Percentiles rank a stretch among this genome's conserved stretches.
These are phyloP conservation scores for Pleurotus djamor DNA, from an alignment of 768 basidiomycete genomes.

Conservation along the genomic window DNA sequence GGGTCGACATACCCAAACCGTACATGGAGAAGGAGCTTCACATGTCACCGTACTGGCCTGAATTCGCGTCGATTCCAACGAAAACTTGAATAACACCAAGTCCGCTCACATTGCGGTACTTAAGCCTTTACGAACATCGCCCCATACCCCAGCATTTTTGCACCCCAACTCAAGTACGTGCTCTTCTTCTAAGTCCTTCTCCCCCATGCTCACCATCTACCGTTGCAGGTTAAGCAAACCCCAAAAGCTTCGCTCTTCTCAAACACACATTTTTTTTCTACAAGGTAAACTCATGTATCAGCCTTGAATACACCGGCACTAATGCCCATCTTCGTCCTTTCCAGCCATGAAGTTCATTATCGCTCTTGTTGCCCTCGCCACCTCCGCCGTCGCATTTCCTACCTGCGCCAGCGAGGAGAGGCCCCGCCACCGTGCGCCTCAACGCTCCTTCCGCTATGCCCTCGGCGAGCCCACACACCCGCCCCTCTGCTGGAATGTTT, in stretches of 20 bases:
- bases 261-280: background rate
- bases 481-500: slow-evolving; percentile 2
- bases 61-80: background rate
- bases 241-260: background rate
- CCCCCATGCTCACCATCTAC: background rate
- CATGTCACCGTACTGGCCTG: too few relatives aligned
- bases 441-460: too few relatives aligned
- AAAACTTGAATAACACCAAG: background rate
- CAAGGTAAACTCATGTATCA: background rate
- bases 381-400: background rate
- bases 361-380: slow-evolving; percentile 1
- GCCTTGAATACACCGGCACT: background rate
- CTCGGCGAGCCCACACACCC: background rate
- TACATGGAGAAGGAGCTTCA: too few relatives aligned
- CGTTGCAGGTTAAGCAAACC: background rate
- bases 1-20: too few relatives aligned
- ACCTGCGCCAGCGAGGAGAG: background rate
- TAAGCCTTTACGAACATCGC: background rate
- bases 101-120: background rate
- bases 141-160: background rate
- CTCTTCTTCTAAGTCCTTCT: background rate
- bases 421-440: background rate
- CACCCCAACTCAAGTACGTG: background rate
- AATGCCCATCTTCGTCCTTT: background rate
- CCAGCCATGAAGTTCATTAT: background rate